Percentiles rank a stretch among this genome's conserved stretches.
These are phyloP conservation scores for Filobasidium uniguttulatum DNA, from an alignment of 1,284 basidiomycete genomes.

Conservation along the genomic window DNA sequence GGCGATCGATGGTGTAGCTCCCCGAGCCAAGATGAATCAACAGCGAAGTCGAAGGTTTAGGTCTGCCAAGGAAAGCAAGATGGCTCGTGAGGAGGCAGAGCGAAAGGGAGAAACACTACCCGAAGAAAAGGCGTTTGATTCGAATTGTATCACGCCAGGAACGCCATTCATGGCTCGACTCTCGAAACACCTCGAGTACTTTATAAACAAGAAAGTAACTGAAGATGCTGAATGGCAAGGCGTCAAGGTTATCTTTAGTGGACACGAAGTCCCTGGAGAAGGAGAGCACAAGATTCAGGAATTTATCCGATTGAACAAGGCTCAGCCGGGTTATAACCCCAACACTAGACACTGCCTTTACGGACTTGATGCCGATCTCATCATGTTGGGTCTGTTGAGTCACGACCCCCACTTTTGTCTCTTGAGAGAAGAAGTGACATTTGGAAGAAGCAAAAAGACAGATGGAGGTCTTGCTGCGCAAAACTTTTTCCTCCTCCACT, in stretches of 20 bases:
- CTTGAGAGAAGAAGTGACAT: conserved; percentile 94
- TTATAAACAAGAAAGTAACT: conserved; percentile 90
- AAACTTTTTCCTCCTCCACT: conserved; percentile 89
- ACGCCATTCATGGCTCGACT: conserved; percentile 89
- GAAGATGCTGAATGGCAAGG: conserved; percentile 90
- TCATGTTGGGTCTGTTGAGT: conserved; percentile 93
- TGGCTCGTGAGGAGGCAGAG: conserved; percentile 71
- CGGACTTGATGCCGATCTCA: conserved; percentile 93
- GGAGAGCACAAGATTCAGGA: conserved; percentile 99
- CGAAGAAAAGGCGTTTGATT: conserved; percentile 89
- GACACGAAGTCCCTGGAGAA: conserved; percentile 95
- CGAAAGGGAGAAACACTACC: conserved; percentile 81
- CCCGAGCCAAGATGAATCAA: conserved; percentile 99
- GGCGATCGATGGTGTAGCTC: conserved; percentile 95
- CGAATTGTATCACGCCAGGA: conserved; percentile 96
- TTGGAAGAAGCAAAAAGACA: conserved; percentile 69
- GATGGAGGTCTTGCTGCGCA: conserved; percentile 59
- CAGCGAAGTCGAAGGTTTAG: conserved; percentile 72
- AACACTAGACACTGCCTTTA: conserved; percentile 79
- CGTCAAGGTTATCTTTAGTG: conserved; percentile 85
- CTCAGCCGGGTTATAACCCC: conserved; percentile 52
- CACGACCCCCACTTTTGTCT: conserved; percentile 99
- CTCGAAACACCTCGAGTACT: conserved; percentile 85
- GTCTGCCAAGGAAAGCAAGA: conserved; percentile 83
- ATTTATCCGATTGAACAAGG: conserved; percentile 85